Evolutionary conservation across 192 early-diverging fungal species (phyloP).

Genomic region (Backusella mclennaniae): DNA sequence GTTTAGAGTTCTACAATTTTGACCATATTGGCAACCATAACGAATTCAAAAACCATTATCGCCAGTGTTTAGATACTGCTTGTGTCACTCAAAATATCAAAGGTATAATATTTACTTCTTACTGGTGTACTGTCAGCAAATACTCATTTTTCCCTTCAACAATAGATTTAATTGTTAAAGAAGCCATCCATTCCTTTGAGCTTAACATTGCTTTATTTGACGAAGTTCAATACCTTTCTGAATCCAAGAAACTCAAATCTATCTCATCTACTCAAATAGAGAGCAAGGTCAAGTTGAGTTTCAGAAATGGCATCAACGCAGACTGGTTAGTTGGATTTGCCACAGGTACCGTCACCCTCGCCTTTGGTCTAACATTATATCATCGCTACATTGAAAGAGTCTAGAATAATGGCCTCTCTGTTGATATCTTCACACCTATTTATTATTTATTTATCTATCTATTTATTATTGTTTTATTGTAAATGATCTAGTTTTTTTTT

Average conservation of each 20-base stretch:
- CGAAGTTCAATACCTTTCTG: slow-evolving; percentile 23
- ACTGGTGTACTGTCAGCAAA: neutral
- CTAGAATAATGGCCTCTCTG: neutral
- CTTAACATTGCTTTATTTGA: slow-evolving; percentile 32
- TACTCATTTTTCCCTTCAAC: neutral
- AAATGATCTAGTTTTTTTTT: neutral
- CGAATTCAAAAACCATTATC: slow-evolving; percentile 48
- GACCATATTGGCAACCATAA: slow-evolving; percentile 38
- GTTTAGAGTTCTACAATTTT: slow-evolving; percentile 54
- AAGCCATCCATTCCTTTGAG: slow-evolving; percentile 28
- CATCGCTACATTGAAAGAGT: slow-evolving; percentile 1
- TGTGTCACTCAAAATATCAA: slow-evolving; percentile 36
- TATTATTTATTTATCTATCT: neutral
- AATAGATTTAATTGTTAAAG: slow-evolving; percentile 23
- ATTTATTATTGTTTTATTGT: neutral
- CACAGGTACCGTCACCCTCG: slow-evolving; percentile 12
- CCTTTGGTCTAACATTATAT: slow-evolving; percentile 13
- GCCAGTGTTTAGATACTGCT: slow-evolving; percentile 41
- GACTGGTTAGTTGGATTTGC: slow-evolving; percentile 11
- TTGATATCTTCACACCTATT: neutral
- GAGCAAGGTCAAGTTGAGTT: neutral
- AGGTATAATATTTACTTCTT: neutral
- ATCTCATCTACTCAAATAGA: neutral
- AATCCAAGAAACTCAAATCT: slow-evolving; percentile 12
- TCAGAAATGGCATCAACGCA: neutral